phyloP scores from a whole-genome alignment of 2,329 filamentous ascomycete genomes.

The Sarocladium kiliense region DNA sequence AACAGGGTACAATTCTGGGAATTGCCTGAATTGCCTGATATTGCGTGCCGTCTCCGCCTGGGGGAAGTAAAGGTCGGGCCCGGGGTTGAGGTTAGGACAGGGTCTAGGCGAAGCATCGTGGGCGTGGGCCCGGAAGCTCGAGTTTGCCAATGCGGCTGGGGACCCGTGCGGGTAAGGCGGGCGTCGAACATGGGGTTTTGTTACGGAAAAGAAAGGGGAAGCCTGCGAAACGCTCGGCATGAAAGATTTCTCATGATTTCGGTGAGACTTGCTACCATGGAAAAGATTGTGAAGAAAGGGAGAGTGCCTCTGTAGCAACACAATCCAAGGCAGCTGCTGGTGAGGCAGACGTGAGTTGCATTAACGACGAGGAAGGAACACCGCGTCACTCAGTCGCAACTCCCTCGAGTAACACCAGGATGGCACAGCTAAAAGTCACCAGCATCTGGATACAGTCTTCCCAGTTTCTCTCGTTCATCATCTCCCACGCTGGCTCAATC shows the following conservation, averaged over 20 bases:
- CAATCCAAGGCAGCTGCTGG: too few relatives aligned
- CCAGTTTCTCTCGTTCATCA: not conserved
- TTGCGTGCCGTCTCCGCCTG: constrained; percentile 4
- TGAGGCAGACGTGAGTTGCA: not conserved
- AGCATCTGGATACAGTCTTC: not conserved
- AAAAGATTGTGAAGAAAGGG: too few relatives aligned
- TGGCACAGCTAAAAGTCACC: too few relatives aligned
- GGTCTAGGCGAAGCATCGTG: constrained; percentile 4
- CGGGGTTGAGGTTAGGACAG: not conserved
- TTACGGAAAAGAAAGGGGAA: not conserved
- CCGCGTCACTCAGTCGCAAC: not conserved
- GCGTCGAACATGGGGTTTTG: not conserved
- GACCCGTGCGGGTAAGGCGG: constrained; percentile 2
- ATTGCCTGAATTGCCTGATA: not conserved
- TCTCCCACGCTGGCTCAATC: not conserved
- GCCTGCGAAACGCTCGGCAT: not conserved
- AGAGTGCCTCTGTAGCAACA: too few relatives aligned
- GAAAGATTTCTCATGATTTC: too few relatives aligned
- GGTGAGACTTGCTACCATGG: too few relatives aligned
- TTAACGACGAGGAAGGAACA: not conserved
- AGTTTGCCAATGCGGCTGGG: constrained; percentile 2
- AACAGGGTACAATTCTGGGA: too few relatives aligned
- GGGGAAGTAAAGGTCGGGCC: constrained; percentile 2
- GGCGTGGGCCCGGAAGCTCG: not conserved
- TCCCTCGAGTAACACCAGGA: too few relatives aligned